These are phyloP conservation scores for Tolypocladium sp. DNA, from an alignment of 2,329 filamentous ascomycete species.

Conservation along the genomic window DNA sequence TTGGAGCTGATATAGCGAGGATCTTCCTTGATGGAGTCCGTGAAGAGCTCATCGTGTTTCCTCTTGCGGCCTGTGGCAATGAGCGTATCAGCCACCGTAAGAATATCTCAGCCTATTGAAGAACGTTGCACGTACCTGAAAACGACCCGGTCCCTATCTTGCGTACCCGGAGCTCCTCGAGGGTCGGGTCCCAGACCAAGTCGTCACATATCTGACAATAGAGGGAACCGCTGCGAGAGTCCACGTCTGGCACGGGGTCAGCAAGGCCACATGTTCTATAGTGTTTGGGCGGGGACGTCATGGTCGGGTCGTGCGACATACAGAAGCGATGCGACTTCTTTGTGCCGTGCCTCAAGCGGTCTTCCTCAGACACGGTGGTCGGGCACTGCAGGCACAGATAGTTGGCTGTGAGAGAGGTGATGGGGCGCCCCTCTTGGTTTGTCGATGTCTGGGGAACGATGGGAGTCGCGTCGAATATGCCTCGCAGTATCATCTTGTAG, in stretches of 20 bases:
- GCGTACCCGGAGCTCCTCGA: slow-evolving; percentile 65
- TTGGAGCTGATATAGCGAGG: slow-evolving; percentile 70
- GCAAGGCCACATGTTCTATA: not conserved
- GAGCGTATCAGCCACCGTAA: slow-evolving; percentile 1
- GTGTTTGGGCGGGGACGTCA: not conserved
- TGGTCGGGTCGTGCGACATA: slow-evolving; percentile 27
- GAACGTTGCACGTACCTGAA: slow-evolving; percentile 38
- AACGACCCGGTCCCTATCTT: slow-evolving; percentile 61
- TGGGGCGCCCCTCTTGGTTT: slow-evolving; percentile 42
- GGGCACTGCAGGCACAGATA: slow-evolving; percentile 69
- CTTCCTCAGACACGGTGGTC: slow-evolving; percentile 55
- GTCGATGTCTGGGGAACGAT: slow-evolving; percentile 59
- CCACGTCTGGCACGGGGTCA: slow-evolving; percentile 51
- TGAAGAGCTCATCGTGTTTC: slow-evolving; percentile 63
- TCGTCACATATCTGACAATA: slow-evolving; percentile 79
- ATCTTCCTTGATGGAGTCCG: slow-evolving; percentile 58
- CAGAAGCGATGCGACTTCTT: slow-evolving; percentile 67
- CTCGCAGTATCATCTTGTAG: slow-evolving; percentile 63
- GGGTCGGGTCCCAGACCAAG: slow-evolving; percentile 71
- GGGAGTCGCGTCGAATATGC: slow-evolving; percentile 59
- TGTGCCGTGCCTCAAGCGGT: slow-evolving; percentile 56
- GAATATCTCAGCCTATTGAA: not conserved
- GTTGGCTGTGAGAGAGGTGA: slow-evolving; percentile 57
- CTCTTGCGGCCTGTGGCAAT: slow-evolving; percentile 53
- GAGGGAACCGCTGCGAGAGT: slow-evolving; percentile 64